Base-by-base conservation (phyloP, 1,284 basidiomycete genomes). In the Moesziomyces parantarcticus region DNA sequence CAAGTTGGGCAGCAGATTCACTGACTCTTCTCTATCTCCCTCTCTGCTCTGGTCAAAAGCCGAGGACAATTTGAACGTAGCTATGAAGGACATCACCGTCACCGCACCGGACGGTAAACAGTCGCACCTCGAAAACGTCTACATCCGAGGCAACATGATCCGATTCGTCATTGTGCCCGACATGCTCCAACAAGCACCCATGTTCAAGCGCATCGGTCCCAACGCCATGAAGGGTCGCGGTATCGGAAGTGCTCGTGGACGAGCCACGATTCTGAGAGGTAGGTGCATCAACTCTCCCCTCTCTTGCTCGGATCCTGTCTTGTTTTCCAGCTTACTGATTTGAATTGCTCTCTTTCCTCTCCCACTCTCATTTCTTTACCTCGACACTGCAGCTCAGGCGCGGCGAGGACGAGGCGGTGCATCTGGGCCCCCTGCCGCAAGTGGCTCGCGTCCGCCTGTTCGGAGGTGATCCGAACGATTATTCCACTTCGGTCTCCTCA, bases 121-220 rank as follows among this genome's bases (percentile, higher is more conserved):
- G 44, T 96, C 95, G n/a, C 97, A 99, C 85, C 88, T 99, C 57
- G 96, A 99, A 87, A 96, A 97, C 85, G 95, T 98, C 43, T 99
- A 99, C 86, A 99, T 99, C 80, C 89, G 97, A 76, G 97, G 97
- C 75, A 95, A 92, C 85, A 97, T 98, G 93, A 84, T 83, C 13
- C 64, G 81, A 20, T 98, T 98, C 88, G 96, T 98, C 87, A 97
- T 99, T 84, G 97, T 99, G 25, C 97, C 97, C 50, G 97, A 99
- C 85, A 97, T 99, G 92, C 88, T 99, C 76, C 93, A 97, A 83
- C 97, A 99, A 84, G 97, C 97, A 25, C 97, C 97, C 21, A 99
- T 99, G 97, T 96, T 99, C 87, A 99, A 99, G 87, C 91, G 96
- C 75, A 93, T 97, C 51, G 95, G 96, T 48, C 94, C 95, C 18